Evolutionary conservation across 768 basidiomycete species (phyloP).

Genomic region (Erythrobasidium yunnanense): DNA sequence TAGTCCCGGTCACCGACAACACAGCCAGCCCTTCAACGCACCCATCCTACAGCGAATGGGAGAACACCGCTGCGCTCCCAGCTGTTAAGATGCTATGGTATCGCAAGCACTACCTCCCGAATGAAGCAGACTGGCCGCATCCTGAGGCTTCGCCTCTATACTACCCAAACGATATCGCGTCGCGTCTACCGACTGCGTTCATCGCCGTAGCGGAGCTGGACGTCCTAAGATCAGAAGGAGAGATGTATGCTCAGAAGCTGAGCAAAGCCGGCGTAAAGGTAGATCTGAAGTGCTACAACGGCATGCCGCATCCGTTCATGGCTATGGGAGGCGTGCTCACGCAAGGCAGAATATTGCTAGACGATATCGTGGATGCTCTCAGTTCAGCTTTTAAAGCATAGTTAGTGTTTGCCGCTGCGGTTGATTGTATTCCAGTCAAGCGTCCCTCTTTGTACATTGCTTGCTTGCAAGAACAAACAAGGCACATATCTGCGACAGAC

Average conservation of each 20-base stretch:
- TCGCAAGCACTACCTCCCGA: conserved; percentile 1
- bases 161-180: neutral
- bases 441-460: too few relatives aligned
- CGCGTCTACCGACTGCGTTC: neutral
- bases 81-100: conserved; percentile 13
- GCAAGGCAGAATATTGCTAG: too few relatives aligned
- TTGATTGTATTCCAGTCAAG: too few relatives aligned
- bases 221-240: conserved; percentile 2
- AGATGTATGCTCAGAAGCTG: neutral
- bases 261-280: neutral
- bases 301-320: conserved; percentile 15
- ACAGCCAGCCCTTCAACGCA: neutral
- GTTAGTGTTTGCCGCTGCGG: too few relatives aligned
- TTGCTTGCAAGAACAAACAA: too few relatives aligned
- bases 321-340: conserved; percentile 6
- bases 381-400: too few relatives aligned
- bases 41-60: neutral
- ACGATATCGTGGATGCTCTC: too few relatives aligned
- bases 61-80: conserved; percentile 11
- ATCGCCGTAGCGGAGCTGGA: conserved; percentile 9
- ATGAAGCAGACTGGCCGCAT: neutral
- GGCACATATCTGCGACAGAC: too few relatives aligned
- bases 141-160: conserved; percentile 1
- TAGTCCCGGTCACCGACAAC: conserved; percentile 13
- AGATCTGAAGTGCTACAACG: neutral